Evolutionary conservation across 2,329 filamentous ascomycete species (phyloP).

Genomic region (Fusarium redolens): DNA sequence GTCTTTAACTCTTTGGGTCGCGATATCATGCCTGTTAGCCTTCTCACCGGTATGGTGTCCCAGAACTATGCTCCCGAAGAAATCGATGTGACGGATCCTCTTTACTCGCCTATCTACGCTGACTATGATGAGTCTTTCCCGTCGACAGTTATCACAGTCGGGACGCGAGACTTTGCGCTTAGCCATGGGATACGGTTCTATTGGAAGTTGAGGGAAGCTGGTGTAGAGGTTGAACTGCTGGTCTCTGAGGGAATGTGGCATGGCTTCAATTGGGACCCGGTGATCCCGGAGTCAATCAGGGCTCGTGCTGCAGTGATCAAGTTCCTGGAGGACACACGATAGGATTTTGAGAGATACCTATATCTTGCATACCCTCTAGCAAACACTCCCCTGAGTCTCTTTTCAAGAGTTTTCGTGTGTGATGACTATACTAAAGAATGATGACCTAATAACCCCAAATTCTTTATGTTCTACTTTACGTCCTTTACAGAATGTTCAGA

Average conservation of each 20-base stretch:
- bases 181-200: neutral
- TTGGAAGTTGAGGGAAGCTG: neutral
- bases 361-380: accelerated
- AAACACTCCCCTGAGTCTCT: accelerated
- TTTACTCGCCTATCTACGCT: neutral
- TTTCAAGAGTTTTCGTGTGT: too few species aligned
- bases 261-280: neutral
- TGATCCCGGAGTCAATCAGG: neutral
- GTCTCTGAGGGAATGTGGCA: neutral
- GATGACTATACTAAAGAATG: too few species aligned
- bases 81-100: neutral
- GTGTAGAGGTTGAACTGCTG: neutral
- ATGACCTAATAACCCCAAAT: too few species aligned
- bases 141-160: neutral
- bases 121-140: neutral
- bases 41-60: neutral
- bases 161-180: neutral
- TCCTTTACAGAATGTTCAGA: too few species aligned
- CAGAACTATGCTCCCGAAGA: neutral
- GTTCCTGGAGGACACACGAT: neutral
- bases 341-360: accelerated
- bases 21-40: neutral
- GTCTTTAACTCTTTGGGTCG: neutral
- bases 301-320: neutral
- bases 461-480: too few species aligned